phyloP scores from a whole-genome alignment of 2,329 filamentous ascomycete species.

The Exophiala calicioides region DNA sequence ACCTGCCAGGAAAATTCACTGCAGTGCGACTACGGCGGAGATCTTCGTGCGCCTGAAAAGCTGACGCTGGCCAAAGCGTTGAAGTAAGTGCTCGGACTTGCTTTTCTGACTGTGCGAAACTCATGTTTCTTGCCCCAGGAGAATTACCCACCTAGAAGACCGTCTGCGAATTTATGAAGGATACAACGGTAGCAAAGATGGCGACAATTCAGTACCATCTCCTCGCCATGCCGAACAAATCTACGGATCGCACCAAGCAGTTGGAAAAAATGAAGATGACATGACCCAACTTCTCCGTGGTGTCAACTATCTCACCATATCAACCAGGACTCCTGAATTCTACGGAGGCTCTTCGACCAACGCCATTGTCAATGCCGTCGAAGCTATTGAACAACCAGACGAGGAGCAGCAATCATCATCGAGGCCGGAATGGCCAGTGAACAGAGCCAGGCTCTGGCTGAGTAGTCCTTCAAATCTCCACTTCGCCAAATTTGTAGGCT shows the following conservation, averaged over 20 bases:
- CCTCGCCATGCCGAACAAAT: conserved; percentile 7
- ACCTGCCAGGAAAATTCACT: conserved; percentile 14
- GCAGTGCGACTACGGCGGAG: conserved; percentile 15
- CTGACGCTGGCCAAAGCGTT: conserved; percentile 16
- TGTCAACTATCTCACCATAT: conserved; percentile 17
- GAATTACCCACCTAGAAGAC: conserved; percentile 15
- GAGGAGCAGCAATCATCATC: neutral
- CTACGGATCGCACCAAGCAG: neutral
- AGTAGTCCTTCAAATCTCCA: neutral
- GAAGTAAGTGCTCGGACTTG: conserved; percentile 2
- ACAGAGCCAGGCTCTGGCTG: conserved; percentile 2
- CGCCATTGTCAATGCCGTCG: conserved; percentile 13
- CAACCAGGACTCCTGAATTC: conserved; percentile 12
- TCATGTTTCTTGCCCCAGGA: neutral
- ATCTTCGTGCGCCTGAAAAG: conserved; percentile 8
- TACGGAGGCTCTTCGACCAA: conserved; percentile 8
- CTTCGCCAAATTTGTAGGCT: conserved; percentile 6
- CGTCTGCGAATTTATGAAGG: conserved; percentile 13
- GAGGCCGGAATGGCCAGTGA: neutral
- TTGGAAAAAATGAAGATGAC: conserved; percentile 9
- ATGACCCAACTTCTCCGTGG: conserved; percentile 14
- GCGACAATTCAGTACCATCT: neutral
- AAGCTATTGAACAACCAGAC: conserved; percentile 3
- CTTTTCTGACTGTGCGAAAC: neutral
- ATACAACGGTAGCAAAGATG: neutral